Base-by-base conservation (phyloP, 2,329 filamentous ascomycete genomes). In the Ramularia collo-cygni region DNA sequence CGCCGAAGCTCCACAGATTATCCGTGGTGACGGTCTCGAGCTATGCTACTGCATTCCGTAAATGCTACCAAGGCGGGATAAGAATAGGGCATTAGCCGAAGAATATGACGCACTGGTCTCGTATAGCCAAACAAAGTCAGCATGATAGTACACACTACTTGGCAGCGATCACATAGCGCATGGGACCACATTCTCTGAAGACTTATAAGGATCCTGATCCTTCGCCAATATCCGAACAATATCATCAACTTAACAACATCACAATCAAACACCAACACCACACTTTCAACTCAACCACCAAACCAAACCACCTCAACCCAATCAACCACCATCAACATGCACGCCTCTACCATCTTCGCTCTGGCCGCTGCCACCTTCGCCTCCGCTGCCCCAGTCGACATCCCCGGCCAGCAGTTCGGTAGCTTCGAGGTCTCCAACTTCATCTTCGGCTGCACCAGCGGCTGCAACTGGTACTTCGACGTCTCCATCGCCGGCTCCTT, bases 401-500 rank as follows among this genome's bases (percentile, higher is more conserved):
- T 30, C 32, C 21, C 30, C 8, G 24, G 35, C 29, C 28, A 31
- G 13, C 19, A 38, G 8, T 3, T 24, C 35, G 32, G 33, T 31
- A 35, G 12, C 35, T 55, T 54, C 50, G n/a, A 26, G 32, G 38
- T 55, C 27, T 42, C 44, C 31, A 47, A 55, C 30, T 55, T 54
- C 48, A 26, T 46, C 46, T 55, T 43, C 43, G 51, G 53, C 41
- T 55, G 53, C 44, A 47, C 49, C 14, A 34, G 14, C 29, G 43
- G 42, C 40, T 55, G 53, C 45, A 9, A 38, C 46, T 55, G 38
- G 36, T 37, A 28, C 37, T 53, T 55, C 47, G 41, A 51, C 37
- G 44, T 54, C 10, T 16, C 39, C 15, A 38, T 53, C 37, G 28
- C 32, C 8, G 48, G 48, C 28, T 30, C 21, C 6, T 24, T 28